A percentile compares a stretch with the other conserved stretches of the same genome.
Evolutionary conservation across 2,329 filamentous ascomycete genomes (phyloP).

Genomic region (Penicillium sp.): DNA sequence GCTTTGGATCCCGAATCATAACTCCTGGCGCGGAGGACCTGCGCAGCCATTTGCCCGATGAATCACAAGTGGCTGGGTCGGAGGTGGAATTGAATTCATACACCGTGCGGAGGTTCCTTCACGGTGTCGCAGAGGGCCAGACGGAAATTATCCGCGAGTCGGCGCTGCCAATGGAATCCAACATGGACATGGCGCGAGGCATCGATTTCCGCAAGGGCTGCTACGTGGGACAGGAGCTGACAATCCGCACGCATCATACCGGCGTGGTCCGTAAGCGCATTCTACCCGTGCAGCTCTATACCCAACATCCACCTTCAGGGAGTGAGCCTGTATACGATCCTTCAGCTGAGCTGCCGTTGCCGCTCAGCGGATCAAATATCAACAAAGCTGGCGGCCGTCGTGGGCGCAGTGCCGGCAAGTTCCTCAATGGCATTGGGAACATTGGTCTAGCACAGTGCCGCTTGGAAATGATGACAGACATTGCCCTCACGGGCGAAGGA

Average conservation of each 20-base stretch:
- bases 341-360: conserved; percentile 25
- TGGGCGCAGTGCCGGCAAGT: conserved; percentile 73
- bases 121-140: conserved; percentile 81
- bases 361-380: conserved; percentile 49
- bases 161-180: conserved; percentile 80
- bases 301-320: conserved; percentile 43
- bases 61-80: conserved; percentile 42
- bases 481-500: conserved; percentile 64
- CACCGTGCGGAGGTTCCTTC: conserved; percentile 68
- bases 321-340: conserved; percentile 46
- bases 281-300: conserved; percentile 72
- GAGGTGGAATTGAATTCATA: conserved; percentile 59
- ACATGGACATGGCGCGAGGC: conserved; percentile 78
- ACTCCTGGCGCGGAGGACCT: conserved; percentile 36
- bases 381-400: conserved; percentile 47
- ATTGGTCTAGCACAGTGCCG: conserved; percentile 82
- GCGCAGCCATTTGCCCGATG: conserved; percentile 30
- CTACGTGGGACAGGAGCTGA: conserved; percentile 94
- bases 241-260: conserved; percentile 89
- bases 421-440: conserved; percentile 74
- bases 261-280: conserved; percentile 90
- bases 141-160: conserved; percentile 66
- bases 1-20: conserved; percentile 38
- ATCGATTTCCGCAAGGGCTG: conserved; percentile 95
- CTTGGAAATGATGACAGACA: conserved; percentile 83